Percentiles rank a stretch among this genome's conserved stretches.
These are phyloP conservation scores for Microdochium trichocladiopsis DNA, from an alignment of 2,329 filamentous ascomycete species.

Conservation along the genomic window DNA sequence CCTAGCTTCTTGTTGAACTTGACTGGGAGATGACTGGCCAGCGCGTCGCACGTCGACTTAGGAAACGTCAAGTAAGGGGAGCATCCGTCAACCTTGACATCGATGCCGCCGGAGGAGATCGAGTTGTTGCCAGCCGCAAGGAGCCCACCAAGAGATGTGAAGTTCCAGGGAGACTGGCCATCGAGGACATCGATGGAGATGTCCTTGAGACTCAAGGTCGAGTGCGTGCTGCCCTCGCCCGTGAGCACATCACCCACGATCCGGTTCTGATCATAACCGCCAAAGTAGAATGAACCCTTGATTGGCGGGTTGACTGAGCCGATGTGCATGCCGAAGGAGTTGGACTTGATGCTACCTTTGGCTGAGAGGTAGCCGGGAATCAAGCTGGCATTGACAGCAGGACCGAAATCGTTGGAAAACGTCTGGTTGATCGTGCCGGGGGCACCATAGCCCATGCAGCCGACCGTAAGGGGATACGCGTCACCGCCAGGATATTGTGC, in stretches of 20 bases:
- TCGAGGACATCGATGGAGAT: slow-evolving; percentile 30
- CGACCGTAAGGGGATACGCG: slow-evolving; percentile 21
- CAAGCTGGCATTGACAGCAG: slow-evolving; percentile 20
- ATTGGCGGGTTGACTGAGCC: slow-evolving; percentile 24
- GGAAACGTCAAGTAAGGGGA: slow-evolving; percentile 33
- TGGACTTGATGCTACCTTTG: slow-evolving; percentile 21
- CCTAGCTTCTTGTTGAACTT: slow-evolving; percentile 24
- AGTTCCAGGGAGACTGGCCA: slow-evolving; percentile 30
- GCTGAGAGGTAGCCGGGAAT: slow-evolving; percentile 17
- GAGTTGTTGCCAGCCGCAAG: slow-evolving; percentile 17
- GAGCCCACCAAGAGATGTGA: slow-evolving; percentile 19
- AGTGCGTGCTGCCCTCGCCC: slow-evolving; percentile 8
- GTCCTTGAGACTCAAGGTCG: slow-evolving; percentile 25
- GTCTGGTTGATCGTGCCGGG: slow-evolving; percentile 15
- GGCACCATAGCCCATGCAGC: slow-evolving; percentile 22
- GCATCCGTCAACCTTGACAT: slow-evolving; percentile 23
- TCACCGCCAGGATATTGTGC: slow-evolving; percentile 18
- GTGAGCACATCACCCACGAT: slow-evolving; percentile 23
- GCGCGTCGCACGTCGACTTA: slow-evolving; percentile 29
- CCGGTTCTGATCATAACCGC: slow-evolving; percentile 33
- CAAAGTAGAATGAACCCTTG: slow-evolving; percentile 27
- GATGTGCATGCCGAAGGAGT: slow-evolving; percentile 34
- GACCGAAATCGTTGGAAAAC: slow-evolving; percentile 10
- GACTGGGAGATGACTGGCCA: slow-evolving; percentile 28
- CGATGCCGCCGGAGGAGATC: slow-evolving; percentile 15